Percentiles rank a stretch among this genome's conserved stretches.
Conservation (phyloP, 129 eudicot genomes). For the Cynara cardunculus region DNA sequence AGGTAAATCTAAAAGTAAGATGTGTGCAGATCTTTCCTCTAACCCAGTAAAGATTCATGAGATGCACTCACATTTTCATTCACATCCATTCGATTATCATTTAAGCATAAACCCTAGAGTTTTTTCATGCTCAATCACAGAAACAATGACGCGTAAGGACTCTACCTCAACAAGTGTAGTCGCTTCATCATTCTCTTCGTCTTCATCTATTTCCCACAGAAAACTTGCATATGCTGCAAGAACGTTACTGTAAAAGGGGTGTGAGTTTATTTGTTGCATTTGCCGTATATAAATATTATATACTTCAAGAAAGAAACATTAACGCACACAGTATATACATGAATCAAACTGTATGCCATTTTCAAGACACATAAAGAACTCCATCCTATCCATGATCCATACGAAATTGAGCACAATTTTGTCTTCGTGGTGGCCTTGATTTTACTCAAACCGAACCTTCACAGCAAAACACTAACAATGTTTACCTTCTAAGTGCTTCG, state of each 20-base stretch:
- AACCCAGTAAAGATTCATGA: conserved; percentile 2
- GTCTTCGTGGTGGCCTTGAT: too few species aligned
- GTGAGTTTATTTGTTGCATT: background rate
- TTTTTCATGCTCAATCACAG: background rate
- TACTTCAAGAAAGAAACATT: background rate
- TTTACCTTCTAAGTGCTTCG: too few species aligned
- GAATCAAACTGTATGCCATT: background rate
- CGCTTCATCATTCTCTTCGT: conserved; percentile 38
- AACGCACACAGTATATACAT: background rate
- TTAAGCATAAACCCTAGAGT: background rate
- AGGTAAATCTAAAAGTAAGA: background rate
- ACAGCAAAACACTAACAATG: too few species aligned
- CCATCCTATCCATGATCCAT: too few species aligned
- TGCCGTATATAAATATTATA: background rate
- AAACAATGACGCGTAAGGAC: background rate
- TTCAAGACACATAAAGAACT: background rate
- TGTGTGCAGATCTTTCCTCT: background rate
- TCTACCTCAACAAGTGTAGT: conserved; percentile 30
- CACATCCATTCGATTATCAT: background rate
- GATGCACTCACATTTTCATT: background rate
- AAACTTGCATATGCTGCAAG: conserved; percentile 89
- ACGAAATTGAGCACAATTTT: too few species aligned
- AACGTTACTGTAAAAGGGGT: conserved; percentile 47
- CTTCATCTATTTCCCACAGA: conserved; percentile 74
- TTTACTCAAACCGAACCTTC: background rate